Evolutionary conservation across 2,329 filamentous ascomycete genomes (phyloP).

Genomic region (Colletotrichum euphorbiae): DNA sequence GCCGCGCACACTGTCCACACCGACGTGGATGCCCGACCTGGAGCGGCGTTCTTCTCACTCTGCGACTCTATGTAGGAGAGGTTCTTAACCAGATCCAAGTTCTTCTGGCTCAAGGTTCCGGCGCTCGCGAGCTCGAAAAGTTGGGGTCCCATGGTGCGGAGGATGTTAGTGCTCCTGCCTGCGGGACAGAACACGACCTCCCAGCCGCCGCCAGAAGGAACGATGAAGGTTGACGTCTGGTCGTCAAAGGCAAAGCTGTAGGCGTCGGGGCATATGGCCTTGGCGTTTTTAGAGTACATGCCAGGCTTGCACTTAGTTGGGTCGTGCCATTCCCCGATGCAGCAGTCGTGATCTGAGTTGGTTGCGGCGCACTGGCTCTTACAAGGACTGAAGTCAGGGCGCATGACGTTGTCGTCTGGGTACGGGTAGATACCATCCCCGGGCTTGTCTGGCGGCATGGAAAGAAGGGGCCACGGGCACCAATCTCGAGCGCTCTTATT

Average conservation of each 20-base stretch:
- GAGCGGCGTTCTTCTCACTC: conserved; percentile 36
- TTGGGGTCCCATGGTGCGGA: conserved; percentile 62
- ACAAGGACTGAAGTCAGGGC: conserved; percentile 82
- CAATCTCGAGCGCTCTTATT: conserved; percentile 70
- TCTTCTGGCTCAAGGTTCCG: conserved; percentile 52
- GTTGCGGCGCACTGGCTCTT: conserved; percentile 80
- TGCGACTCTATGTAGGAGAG: conserved; percentile 40
- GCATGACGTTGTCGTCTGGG: conserved; percentile 78
- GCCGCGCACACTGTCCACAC: conserved; percentile 19
- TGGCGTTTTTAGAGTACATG: conserved; percentile 76
- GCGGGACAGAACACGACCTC: conserved; percentile 82
- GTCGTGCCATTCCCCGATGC: conserved; percentile 75
- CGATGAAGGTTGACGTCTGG: conserved; percentile 69
- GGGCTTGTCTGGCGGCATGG: conserved; percentile 74
- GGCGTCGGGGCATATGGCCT: conserved; percentile 83
- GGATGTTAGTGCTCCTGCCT: conserved; percentile 70
- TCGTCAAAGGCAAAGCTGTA: conserved; percentile 81
- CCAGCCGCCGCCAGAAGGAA: conserved; percentile 78
- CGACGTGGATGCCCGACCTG: conserved; percentile 3
- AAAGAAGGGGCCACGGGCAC: conserved; percentile 85
- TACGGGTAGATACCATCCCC: conserved; percentile 84
- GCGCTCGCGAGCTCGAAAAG: conserved; percentile 59
- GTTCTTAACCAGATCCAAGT: conserved; percentile 39
- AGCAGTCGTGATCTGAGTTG: conserved; percentile 77
- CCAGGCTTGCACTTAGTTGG: conserved; percentile 74